These are phyloP conservation scores for Scopulariopsis brevicaulis DNA, from an alignment of 2,329 filamentous ascomycete species.

Conservation along the genomic window DNA sequence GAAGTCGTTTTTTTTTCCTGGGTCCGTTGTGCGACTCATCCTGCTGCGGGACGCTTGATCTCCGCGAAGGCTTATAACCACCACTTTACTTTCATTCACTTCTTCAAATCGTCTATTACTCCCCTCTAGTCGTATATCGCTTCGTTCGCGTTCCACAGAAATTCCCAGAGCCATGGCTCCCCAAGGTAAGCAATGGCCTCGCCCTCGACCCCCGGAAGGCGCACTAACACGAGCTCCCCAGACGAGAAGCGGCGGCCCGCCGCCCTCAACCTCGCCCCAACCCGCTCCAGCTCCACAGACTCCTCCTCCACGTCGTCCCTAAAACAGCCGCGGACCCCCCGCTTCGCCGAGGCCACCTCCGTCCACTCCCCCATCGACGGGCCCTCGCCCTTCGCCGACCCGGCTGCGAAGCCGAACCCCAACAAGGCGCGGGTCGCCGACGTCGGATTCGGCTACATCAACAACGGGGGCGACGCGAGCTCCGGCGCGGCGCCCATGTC, in stretches of 20 bases:
- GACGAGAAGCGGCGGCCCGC: conserved; percentile 46
- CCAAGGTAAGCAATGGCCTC: conserved; percentile 23
- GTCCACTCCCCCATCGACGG: conserved; percentile 59
- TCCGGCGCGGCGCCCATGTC: conserved; percentile 40
- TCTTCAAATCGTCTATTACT: not conserved
- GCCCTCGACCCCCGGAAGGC: no score
- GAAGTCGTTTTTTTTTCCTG: not conserved
- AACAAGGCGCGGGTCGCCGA: conserved; percentile 66
- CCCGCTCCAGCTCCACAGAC: conserved; percentile 34
- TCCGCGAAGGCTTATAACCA: not conserved
- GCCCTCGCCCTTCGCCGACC: conserved; percentile 47
- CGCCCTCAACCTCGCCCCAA: conserved; percentile 40
- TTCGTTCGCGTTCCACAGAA: not conserved
- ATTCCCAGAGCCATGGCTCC: conserved; percentile 20
- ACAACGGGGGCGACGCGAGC: conserved; percentile 39
- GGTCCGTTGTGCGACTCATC: not conserved
- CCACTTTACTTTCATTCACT: conserved; percentile 1
- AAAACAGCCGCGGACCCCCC: conserved; percentile 61
- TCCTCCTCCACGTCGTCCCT: conserved; percentile 44
- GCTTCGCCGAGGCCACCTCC: conserved; percentile 71
- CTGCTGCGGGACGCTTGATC: not conserved
- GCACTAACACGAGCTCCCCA: conserved; percentile 14
- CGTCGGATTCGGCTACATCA: conserved; percentile 87
- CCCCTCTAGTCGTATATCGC: not conserved
- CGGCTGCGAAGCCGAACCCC: conserved; percentile 34